These are phyloP conservation scores for Urostyla sp. DNA, from an alignment of 73 alveolate genomes.

Conservation along the genomic window DNA sequence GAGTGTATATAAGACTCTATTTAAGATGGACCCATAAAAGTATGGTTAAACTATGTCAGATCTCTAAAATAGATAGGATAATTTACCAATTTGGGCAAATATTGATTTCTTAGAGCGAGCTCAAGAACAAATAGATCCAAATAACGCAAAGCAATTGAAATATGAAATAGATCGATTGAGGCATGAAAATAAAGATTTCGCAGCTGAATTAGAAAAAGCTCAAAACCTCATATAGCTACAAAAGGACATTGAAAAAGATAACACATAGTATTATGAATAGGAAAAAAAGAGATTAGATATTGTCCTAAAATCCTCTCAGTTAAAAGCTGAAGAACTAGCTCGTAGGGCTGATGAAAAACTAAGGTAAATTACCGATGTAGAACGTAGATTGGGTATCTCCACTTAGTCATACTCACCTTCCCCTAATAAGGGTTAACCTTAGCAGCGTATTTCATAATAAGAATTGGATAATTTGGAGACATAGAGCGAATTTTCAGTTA, in stretches of 20 bases:
- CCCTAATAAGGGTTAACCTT: slow-evolving; percentile 44
- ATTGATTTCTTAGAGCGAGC: slow-evolving; percentile 86
- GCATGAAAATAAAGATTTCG: slow-evolving; percentile 90
- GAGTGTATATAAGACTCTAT: slow-evolving; percentile 58
- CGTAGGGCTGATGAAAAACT: slow-evolving; percentile 87
- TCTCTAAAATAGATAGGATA: slow-evolving; percentile 52
- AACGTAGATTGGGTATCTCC: slow-evolving; percentile 48
- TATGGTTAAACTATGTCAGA: slow-evolving; percentile 67
- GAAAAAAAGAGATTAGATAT: slow-evolving; percentile 81
- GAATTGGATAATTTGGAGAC: slow-evolving; percentile 70
- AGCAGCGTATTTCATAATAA: slow-evolving; percentile 25
- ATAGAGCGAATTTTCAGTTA: slow-evolving; percentile 80
- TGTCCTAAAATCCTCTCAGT: slow-evolving; percentile 80
- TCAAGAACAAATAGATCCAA: slow-evolving; percentile 65
- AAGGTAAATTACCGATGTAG: slow-evolving; percentile 66
- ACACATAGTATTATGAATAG: slow-evolving; percentile 73
- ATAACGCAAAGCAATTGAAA: slow-evolving; percentile 67
- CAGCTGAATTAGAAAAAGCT: slow-evolving; percentile 76
- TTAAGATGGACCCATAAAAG: slow-evolving; percentile 53
- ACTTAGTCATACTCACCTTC: slow-evolving; percentile 56
- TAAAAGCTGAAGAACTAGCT: slow-evolving; percentile 85
- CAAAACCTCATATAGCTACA: slow-evolving; percentile 77
- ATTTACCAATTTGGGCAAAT: slow-evolving; percentile 78
- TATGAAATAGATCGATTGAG: slow-evolving; percentile 83
- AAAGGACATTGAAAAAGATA: slow-evolving; percentile 90